Evolutionary conservation across 169 alveolate species (phyloP).

Genomic region (Plasmodium chabaudi): DNA sequence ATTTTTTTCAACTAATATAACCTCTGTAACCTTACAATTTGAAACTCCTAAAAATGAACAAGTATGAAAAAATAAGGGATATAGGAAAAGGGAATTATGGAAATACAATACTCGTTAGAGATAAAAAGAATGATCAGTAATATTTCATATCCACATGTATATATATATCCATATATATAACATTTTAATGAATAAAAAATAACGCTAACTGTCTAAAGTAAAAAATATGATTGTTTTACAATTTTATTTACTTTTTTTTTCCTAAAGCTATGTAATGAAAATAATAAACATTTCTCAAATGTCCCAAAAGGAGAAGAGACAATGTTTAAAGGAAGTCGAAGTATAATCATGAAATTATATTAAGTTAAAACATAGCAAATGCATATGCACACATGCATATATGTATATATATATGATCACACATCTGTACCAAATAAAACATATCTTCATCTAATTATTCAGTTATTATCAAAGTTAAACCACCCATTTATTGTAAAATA

Average conservation of each 20-base stretch:
- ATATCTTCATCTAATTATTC: neutral
- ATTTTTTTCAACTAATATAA: too few relatives aligned
- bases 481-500: slow-evolving; percentile 91
- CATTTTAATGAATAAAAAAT: neutral
- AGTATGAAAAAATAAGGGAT: slow-evolving; percentile 72
- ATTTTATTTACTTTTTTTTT: slow-evolving; percentile 15
- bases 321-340: slow-evolving; percentile 86
- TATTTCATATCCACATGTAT: neutral
- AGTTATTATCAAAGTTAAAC: slow-evolving; percentile 82
- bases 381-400: slow-evolving; percentile 1
- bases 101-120: slow-evolving; percentile 80
- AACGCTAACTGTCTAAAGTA: neutral
- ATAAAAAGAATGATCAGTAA: slow-evolving; percentile 78
- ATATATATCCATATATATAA: too few relatives aligned
- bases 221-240: neutral
- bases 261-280: slow-evolving; percentile 80
- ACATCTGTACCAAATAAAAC: neutral
- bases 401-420: neutral
- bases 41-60: slow-evolving; percentile 26
- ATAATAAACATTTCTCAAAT: slow-evolving; percentile 81
- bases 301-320: slow-evolving; percentile 79
- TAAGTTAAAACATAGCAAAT: neutral
- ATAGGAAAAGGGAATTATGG: slow-evolving; percentile 86
- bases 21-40: too few relatives aligned
- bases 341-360: slow-evolving; percentile 33